Conservation (phyloP, 345 rosid genomes). For the Adansonia digitata region DNA sequence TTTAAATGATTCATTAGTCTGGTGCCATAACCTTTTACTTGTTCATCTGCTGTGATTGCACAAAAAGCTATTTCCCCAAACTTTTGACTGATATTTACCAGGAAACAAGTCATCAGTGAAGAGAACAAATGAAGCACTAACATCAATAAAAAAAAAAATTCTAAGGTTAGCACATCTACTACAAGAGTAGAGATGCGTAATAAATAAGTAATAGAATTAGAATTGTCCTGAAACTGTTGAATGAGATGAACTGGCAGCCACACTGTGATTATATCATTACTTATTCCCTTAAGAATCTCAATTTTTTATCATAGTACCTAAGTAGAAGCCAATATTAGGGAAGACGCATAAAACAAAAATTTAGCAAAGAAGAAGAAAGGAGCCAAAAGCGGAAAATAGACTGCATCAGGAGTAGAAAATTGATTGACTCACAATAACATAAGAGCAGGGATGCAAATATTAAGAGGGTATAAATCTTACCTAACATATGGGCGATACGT, state of each 20-base stretch:
- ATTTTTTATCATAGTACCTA: not conserved
- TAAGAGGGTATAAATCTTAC: conserved; percentile 32
- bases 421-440: not conserved
- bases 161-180: not conserved
- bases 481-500: conserved; percentile 95
- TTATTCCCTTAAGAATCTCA: conserved; percentile 1
- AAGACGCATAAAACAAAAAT: not conserved
- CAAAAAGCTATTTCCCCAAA: conserved; percentile 99
- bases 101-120: conserved; percentile 13
- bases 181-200: not conserved
- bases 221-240: not conserved
- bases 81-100: conserved; percentile 59
- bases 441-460: not conserved
- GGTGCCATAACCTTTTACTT: conserved; percentile 99
- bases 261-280: not conserved
- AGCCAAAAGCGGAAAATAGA: not conserved
- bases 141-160: not conserved
- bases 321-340: not conserved
- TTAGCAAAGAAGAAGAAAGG: not conserved
- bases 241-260: not conserved
- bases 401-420: not conserved
- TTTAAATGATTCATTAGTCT: conserved; percentile 99
- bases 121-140: not conserved
- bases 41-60: conserved; percentile 99
- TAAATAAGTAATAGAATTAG: not conserved